These are phyloP conservation scores for Chimonanthus praecox DNA, from an alignment of 164 flowering plant genomes.

Conservation along the genomic window DNA sequence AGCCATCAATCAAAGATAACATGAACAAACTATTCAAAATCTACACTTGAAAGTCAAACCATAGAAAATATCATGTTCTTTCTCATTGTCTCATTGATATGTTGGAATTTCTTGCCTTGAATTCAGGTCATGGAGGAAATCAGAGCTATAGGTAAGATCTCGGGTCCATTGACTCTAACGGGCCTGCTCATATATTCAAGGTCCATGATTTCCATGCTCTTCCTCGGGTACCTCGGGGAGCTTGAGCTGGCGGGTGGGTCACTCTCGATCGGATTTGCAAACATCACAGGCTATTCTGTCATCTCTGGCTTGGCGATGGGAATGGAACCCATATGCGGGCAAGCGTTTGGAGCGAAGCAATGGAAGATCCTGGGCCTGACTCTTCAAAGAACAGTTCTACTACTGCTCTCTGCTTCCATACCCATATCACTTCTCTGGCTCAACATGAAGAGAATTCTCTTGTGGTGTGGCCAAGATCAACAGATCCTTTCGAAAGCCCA, in stretches of 20 bases:
- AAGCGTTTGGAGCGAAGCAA: slow-evolving; percentile 66
- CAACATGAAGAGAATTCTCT: slow-evolving; percentile 46
- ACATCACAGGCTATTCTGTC: slow-evolving; percentile 94
- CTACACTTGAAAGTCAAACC: no score
- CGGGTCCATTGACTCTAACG: slow-evolving; percentile 74
- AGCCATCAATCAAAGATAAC: background rate
- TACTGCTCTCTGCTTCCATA: slow-evolving; percentile 42
- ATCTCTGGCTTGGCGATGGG: slow-evolving; percentile 74
- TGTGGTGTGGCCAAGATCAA: slow-evolving; percentile 50
- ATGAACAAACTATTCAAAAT: background rate
- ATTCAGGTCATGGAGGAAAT: slow-evolving; percentile 73
- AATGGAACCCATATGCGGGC: slow-evolving; percentile 87
- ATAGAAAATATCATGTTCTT: no score
- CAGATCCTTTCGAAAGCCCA: slow-evolving; percentile 65
- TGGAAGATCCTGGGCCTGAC: slow-evolving; percentile 52
- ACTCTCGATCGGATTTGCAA: slow-evolving; percentile 85
- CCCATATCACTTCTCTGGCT: slow-evolving; percentile 56
- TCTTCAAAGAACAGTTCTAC: slow-evolving; percentile 44
- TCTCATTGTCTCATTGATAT: background rate
- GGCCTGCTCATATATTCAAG: slow-evolving; percentile 75
- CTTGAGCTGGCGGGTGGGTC: slow-evolving; percentile 92
- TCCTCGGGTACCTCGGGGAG: slow-evolving; percentile 84
- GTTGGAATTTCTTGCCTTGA: background rate
- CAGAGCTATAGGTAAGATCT: slow-evolving; percentile 69
- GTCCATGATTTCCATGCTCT: slow-evolving; percentile 91